Conservation (phyloP, 2,329 filamentous ascomycete genomes). For the Rhinocladiella mackenziei region DNA sequence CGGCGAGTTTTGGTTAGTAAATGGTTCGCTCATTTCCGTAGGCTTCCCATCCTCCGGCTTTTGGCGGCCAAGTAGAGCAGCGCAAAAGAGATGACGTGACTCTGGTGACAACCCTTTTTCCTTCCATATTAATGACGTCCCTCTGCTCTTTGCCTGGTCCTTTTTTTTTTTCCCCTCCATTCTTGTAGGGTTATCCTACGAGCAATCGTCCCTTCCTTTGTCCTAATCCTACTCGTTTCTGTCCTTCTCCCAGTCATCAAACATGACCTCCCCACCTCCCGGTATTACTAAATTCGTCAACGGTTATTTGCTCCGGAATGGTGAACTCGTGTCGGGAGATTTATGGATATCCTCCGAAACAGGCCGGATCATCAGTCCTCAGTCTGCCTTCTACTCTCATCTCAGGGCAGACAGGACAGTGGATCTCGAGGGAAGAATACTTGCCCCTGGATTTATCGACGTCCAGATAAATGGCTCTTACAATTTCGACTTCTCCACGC, state of each 20-base stretch:
- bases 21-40: conserved; percentile 22
- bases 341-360: conserved; percentile 82
- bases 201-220: conserved; percentile 21
- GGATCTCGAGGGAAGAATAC: conserved; percentile 75
- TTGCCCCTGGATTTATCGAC: conserved; percentile 84
- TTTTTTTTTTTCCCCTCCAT: conserved; percentile 17
- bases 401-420: conserved; percentile 65
- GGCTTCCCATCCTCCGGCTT: conserved; percentile 9
- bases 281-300: conserved; percentile 84
- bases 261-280: conserved; percentile 32
- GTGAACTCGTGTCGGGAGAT: conserved; percentile 67
- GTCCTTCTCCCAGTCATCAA: conserved; percentile 31
- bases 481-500: conserved; percentile 83
- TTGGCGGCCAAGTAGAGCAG: conserved; percentile 15
- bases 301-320: conserved; percentile 69
- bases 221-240: conserved; percentile 15
- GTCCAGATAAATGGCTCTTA: conserved; percentile 89
- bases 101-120: conserved; percentile 1
- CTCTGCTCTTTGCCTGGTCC: conserved; percentile 59
- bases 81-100: conserved; percentile 23
- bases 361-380: conserved; percentile 74
- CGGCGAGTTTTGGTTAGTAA: no score
- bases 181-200: conserved; percentile 25
- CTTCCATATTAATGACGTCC: conserved; percentile 47
- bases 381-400: conserved; percentile 53